These are phyloP conservation scores for Stevia rebaudiana DNA, from an alignment of 140 eudicot genomes.

Conservation along the genomic window DNA sequence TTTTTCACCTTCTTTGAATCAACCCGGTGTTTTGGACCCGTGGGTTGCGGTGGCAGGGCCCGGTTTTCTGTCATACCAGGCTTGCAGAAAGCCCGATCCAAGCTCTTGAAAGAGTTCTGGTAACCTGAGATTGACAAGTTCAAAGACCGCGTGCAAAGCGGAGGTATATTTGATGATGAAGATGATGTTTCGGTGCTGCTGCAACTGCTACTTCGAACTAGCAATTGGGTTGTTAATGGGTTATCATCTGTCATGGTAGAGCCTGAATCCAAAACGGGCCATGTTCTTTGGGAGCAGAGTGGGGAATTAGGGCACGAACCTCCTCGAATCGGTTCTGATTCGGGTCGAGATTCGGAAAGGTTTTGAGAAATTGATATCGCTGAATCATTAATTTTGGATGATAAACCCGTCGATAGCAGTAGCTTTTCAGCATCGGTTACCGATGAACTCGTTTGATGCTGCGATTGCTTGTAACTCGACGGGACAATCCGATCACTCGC, in stretches of 20 bases:
- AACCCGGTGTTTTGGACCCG: conserved; percentile 31
- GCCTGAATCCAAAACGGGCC: conserved; percentile 33
- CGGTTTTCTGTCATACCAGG: conserved; percentile 19
- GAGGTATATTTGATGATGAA: conserved; percentile 25
- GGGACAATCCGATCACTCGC: conserved; percentile 50
- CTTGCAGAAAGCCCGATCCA: neutral
- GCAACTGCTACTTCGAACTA: conserved; percentile 17
- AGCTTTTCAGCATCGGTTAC: conserved; percentile 53
- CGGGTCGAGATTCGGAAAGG: neutral
- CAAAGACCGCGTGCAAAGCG: conserved; percentile 63
- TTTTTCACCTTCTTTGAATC: conserved; percentile 51
- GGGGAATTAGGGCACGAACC: conserved; percentile 59
- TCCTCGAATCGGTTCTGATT: conserved; percentile 25
- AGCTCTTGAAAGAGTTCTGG: conserved; percentile 14
- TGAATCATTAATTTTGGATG: conserved; percentile 3
- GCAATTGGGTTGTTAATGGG: conserved; percentile 18
- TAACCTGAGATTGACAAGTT: conserved; percentile 32
- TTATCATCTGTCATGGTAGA: conserved; percentile 49
- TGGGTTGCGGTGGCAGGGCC: conserved; percentile 58
- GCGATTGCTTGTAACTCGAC: conserved; percentile 41
- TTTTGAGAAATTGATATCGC: neutral
- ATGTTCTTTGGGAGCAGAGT: conserved; percentile 24
- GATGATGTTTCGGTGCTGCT: conserved; percentile 3
- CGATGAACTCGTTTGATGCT: conserved; percentile 24
- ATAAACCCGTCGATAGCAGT: conserved; percentile 40